phyloP scores from a whole-genome alignment of 108 stramenopile genomes.

The Fragilariopsis cylindrus region DNA sequence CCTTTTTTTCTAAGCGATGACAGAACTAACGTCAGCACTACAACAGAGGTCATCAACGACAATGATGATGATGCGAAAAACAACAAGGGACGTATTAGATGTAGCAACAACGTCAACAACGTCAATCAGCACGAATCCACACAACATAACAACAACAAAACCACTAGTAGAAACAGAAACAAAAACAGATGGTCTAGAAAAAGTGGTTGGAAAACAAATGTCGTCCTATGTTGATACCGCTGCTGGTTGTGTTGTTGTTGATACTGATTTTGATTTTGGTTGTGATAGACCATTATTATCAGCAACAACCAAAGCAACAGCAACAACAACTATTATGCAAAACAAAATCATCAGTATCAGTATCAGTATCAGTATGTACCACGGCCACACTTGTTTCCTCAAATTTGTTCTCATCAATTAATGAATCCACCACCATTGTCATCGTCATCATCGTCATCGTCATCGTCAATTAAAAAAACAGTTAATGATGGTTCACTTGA shows the following conservation, averaged over 20 bases:
- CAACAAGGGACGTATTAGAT: too few species aligned
- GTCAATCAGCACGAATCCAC: too few species aligned
- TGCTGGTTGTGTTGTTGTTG: too few species aligned
- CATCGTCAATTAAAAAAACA: not conserved
- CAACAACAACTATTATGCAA: not conserved
- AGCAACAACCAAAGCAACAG: not conserved
- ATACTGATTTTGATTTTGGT: not conserved
- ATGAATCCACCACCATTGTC: constrained; percentile 7
- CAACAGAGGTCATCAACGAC: too few species aligned
- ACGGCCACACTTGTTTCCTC: not conserved
- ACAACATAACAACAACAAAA: not conserved
- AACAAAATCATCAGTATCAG: not conserved
- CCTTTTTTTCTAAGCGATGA: too few species aligned
- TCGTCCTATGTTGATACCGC: too few species aligned
- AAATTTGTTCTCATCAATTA: constrained; percentile 12
- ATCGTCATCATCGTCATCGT: not conserved
- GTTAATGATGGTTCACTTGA: constrained; percentile 4
- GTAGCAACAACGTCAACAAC: too few species aligned
- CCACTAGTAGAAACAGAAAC: not conserved
- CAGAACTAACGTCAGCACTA: too few species aligned
- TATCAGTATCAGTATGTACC: not conserved
- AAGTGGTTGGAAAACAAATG: not conserved
- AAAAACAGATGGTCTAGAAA: not conserved
- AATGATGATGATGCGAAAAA: too few species aligned
- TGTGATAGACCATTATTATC: not conserved